Conservation (phyloP, 1,284 basidiomycete species). For the Peniophora sp. region DNA sequence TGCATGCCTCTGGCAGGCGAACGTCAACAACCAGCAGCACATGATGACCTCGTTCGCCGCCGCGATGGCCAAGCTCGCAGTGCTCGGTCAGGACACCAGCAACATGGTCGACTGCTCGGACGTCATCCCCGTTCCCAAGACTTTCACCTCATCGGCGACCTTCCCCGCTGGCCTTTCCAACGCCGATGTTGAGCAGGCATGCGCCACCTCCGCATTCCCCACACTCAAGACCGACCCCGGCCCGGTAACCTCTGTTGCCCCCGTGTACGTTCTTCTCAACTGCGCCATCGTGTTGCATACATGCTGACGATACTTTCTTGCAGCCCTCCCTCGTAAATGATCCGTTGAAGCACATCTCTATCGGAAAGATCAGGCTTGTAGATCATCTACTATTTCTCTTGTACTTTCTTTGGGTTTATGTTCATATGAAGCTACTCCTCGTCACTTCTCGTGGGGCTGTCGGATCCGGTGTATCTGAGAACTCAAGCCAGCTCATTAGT, state of each 20-base stretch:
- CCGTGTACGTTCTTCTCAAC: slow-evolving; percentile 5
- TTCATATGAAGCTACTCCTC: no score
- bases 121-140: not conserved
- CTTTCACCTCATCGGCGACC: not conserved
- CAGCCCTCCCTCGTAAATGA: no score
- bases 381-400: no score
- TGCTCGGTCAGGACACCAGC: not conserved
- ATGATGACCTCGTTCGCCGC: not conserved
- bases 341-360: no score
- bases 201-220: slow-evolving; percentile 10
- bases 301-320: no score
- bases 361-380: no score
- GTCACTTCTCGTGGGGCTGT: no score
- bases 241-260: slow-evolving; percentile 6
- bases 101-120: slow-evolving; percentile 1
- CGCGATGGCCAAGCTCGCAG: not conserved
- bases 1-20: slow-evolving; percentile 22
- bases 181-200: slow-evolving; percentile 2
- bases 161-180: not conserved
- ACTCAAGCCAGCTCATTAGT: no score
- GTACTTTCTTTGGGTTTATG: no score
- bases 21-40: slow-evolving; percentile 11
- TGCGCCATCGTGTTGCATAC: not conserved
- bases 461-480: no score
- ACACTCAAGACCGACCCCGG: slow-evolving; percentile 6